Evolutionary conservation across 1,284 basidiomycete species (phyloP).

Genomic region (Trichosporon faecale): DNA sequence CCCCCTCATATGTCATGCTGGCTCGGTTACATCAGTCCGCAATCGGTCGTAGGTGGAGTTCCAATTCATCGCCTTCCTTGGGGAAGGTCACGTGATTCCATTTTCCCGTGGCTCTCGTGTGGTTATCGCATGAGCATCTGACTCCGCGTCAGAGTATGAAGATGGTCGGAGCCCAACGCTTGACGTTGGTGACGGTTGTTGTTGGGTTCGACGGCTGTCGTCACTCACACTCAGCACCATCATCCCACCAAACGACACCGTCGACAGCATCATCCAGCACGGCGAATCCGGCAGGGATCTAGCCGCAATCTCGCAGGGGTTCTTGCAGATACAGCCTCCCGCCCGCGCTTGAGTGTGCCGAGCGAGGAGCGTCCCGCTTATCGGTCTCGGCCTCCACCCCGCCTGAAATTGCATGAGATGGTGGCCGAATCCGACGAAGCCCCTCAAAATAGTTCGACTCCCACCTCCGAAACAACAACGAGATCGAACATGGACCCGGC

Average conservation of each 20-base stretch:
- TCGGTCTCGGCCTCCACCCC: neutral
- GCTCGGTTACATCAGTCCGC: neutral
- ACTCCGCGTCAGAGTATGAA: neutral
- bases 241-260: neutral
- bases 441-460: neutral
- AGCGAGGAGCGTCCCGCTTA: neutral
- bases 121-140: neutral
- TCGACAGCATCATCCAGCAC: neutral
- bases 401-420: neutral
- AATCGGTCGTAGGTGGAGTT: neutral
- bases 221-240: constrained; percentile 2
- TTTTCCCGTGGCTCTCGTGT: neutral
- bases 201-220: neutral
- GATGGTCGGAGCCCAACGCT: neutral
- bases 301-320: neutral
- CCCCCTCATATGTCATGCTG: neutral
- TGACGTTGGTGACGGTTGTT: neutral
- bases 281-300: neutral
- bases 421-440: neutral
- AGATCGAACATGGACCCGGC: neutral
- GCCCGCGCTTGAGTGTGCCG: neutral
- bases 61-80: neutral
- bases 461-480: neutral
- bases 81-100: neutral
- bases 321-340: neutral